phyloP scores from a whole-genome alignment of 805 yeast genomes.

The Ogataea dorogensis region DNA sequence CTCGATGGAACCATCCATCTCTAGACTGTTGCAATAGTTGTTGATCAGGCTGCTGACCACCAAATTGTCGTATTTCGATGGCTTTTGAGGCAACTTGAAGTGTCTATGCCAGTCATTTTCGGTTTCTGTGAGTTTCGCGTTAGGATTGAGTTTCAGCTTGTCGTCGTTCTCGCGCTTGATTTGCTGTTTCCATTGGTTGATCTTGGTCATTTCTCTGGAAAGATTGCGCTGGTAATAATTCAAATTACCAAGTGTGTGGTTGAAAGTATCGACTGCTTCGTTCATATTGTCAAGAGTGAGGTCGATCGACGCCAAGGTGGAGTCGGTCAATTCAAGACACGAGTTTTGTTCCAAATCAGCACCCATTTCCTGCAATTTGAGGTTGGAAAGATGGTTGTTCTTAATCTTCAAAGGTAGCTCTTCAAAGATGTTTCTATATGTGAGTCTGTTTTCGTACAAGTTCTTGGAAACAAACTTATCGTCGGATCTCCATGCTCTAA shows the following conservation, averaged over 20 bases:
- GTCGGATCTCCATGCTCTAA: conserved; percentile 47
- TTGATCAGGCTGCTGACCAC: conserved; percentile 66
- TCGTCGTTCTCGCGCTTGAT: conserved; percentile 63
- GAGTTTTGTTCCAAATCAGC: conserved; percentile 18
- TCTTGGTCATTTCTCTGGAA: conserved; percentile 65
- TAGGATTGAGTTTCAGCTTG: conserved; percentile 57
- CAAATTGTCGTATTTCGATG: conserved; percentile 71
- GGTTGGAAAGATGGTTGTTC: conserved; percentile 61
- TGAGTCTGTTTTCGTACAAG: conserved; percentile 57
- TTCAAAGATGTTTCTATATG: conserved; percentile 64
- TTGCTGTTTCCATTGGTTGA: conserved; percentile 72
- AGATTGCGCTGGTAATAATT: conserved; percentile 78
- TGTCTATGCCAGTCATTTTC: conserved; percentile 59
- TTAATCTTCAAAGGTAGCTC: conserved; percentile 66
- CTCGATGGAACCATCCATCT: conserved; percentile 66
- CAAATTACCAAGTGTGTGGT: conserved; percentile 75
- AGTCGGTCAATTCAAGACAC: conserved; percentile 38
- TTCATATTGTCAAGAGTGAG: conserved; percentile 59
- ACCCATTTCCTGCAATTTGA: conserved; percentile 31
- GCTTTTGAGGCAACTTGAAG: conserved; percentile 69
- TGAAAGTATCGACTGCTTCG: conserved; percentile 70
- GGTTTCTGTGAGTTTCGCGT: conserved; percentile 45
- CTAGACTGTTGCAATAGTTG: conserved; percentile 67
- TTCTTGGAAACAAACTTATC: conserved; percentile 66
- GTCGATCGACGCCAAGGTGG: conserved; percentile 40